Percentiles rank a stretch among this genome's conserved stretches.
These are phyloP conservation scores for Magnaporthiopsis poae DNA, from an alignment of 2,329 filamentous ascomycete genomes.

Conservation along the genomic window DNA sequence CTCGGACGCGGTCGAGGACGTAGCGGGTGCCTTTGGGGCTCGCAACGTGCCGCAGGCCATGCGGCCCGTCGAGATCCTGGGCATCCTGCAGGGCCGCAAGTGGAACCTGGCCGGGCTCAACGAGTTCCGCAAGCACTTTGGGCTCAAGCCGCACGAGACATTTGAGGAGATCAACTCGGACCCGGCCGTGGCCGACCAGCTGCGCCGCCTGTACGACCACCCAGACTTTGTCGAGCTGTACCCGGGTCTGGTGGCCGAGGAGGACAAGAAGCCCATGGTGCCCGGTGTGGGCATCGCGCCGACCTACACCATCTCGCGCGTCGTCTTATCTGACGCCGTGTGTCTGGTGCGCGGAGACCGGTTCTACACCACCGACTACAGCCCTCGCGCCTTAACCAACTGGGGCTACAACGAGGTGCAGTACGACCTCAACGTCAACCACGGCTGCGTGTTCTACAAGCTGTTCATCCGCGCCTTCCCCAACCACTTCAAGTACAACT, in stretches of 20 bases:
- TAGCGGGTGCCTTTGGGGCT: constrained; percentile 63
- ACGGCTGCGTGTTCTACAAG: constrained; percentile 79
- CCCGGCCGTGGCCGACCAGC: constrained; percentile 54
- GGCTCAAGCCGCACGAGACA: constrained; percentile 61
- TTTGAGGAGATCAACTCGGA: constrained; percentile 82
- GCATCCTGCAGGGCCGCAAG: constrained; percentile 64
- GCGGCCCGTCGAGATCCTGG: constrained; percentile 67
- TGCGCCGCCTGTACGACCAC: constrained; percentile 63
- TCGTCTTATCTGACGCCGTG: constrained; percentile 68
- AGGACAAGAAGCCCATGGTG: constrained; percentile 62
- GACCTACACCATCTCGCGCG: constrained; percentile 66
- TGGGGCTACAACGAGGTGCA: constrained; percentile 72
- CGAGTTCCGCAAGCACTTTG: constrained; percentile 76
- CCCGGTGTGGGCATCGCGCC: constrained; percentile 67
- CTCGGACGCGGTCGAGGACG: constrained; percentile 61
- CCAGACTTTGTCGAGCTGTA: constrained; percentile 75
- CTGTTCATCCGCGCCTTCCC: constrained; percentile 72
- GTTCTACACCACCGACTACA: constrained; percentile 71
- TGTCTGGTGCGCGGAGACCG: constrained; percentile 69
- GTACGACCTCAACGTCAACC: constrained; percentile 62
- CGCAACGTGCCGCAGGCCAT: constrained; percentile 65
- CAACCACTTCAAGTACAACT: constrained; percentile 66
- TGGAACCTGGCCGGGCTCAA: constrained; percentile 75
- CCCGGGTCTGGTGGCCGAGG: constrained; percentile 66
- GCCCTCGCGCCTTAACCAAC: constrained; percentile 64